phyloP scores from a whole-genome alignment of 164 flowering plant genomes.

The Aristolochia contorta region DNA sequence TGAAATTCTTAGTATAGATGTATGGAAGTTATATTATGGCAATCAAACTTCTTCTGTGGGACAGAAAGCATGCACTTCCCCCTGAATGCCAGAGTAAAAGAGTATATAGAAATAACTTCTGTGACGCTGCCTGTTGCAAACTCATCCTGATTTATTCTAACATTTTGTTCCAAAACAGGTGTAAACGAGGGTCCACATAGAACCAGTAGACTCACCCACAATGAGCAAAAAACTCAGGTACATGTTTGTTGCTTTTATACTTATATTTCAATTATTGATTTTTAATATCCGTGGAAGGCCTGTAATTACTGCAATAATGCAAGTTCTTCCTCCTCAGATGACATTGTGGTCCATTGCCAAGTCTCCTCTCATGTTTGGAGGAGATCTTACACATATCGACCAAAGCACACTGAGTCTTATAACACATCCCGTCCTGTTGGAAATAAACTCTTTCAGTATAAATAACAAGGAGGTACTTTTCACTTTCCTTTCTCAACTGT shows the following conservation, averaged over 20 bases:
- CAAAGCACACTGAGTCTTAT: constrained; percentile 42
- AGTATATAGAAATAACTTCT: background rate
- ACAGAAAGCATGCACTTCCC: too few species aligned
- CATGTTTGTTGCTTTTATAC: background rate
- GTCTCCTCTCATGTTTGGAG: constrained; percentile 96
- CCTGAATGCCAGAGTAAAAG: background rate
- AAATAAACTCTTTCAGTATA: constrained; percentile 63
- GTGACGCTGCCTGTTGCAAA: background rate
- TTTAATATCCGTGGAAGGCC: background rate
- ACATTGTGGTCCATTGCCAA: constrained; percentile 89
- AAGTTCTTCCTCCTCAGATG: constrained; percentile 34
- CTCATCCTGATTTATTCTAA: constrained; percentile 1
- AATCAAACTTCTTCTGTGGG: too few species aligned
- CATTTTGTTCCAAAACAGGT: constrained; percentile 28
- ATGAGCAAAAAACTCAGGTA: constrained; percentile 85
- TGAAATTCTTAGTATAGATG: too few species aligned
- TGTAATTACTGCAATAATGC: background rate
- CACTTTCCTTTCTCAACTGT: background rate
- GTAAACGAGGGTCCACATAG: constrained; percentile 74
- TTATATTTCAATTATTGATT: background rate
- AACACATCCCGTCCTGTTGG: constrained; percentile 62
- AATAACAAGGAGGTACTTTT: constrained; percentile 60
- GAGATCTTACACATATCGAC: constrained; percentile 75
- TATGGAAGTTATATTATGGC: too few species aligned
- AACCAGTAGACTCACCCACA: constrained; percentile 34